Conservation (phyloP, 495 filamentous ascomycete species). For the Chlorociboria aeruginascens region DNA sequence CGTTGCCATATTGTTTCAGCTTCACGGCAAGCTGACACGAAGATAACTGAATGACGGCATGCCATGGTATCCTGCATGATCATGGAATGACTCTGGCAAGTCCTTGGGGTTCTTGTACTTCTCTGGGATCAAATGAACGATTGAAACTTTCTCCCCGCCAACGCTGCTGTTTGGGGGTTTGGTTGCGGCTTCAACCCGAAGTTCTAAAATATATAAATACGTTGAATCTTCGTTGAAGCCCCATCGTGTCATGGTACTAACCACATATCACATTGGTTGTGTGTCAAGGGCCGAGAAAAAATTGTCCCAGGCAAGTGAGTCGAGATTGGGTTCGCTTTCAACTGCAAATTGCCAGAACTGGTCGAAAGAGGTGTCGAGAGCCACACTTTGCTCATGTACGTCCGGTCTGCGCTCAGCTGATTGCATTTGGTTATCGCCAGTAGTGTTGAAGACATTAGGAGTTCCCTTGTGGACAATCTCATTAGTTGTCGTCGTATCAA, state of each 20-base stretch:
- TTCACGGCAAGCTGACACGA: neutral
- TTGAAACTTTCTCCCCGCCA: neutral
- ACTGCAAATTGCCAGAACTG: slow-evolving; percentile 16
- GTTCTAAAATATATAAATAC: neutral
- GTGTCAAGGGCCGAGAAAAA: slow-evolving; percentile 15
- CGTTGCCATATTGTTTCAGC: slow-evolving; percentile 13
- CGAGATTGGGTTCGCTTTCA: slow-evolving; percentile 11
- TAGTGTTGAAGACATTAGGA: slow-evolving; percentile 2
- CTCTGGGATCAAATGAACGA: neutral
- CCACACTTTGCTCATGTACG: neutral
- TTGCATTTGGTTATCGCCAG: slow-evolving; percentile 2
- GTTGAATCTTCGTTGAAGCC: neutral
- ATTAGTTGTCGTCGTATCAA: slow-evolving; percentile 2
- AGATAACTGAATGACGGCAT: too few relatives aligned
- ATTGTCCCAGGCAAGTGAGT: slow-evolving; percentile 16
- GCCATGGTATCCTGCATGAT: neutral
- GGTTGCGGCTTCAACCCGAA: neutral
- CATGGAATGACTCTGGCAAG: neutral
- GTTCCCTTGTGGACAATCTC: neutral
- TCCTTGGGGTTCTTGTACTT: neutral
- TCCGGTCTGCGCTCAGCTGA: neutral
- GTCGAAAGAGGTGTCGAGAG: slow-evolving; percentile 10
- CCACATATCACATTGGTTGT: slow-evolving; percentile 7
- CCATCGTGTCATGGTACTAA: neutral
- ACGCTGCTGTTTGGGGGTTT: neutral